Percentiles rank a stretch among this genome's conserved stretches.
Evolutionary conservation across 2,329 filamentous ascomycete species (phyloP).

Genomic region (Ceratocystiopsis sp.): DNA sequence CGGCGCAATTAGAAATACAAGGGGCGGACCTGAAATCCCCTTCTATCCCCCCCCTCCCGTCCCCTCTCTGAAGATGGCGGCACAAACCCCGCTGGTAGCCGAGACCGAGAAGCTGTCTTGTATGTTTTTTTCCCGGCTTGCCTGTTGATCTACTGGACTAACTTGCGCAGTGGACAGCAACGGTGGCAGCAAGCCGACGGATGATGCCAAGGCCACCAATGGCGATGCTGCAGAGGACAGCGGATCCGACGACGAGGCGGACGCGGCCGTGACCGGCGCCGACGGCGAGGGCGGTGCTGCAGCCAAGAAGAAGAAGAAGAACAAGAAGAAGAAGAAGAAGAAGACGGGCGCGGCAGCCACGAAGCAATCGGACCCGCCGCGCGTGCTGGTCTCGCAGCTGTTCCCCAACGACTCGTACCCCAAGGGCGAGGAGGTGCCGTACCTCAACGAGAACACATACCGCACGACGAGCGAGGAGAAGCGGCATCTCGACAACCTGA

Average conservation of each 20-base stretch:
- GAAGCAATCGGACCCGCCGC: slow-evolving; percentile 59
- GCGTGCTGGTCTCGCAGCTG: slow-evolving; percentile 54
- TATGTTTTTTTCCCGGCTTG: background rate
- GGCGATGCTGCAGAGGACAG: slow-evolving; percentile 22
- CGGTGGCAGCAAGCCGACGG: too few relatives aligned
- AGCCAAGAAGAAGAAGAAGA: slow-evolving; percentile 31
- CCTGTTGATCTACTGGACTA: background rate
- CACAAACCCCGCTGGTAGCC: slow-evolving; percentile 1
- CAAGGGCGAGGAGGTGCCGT: slow-evolving; percentile 62
- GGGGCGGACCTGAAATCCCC: too few relatives aligned
- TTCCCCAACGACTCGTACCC: slow-evolving; percentile 60
- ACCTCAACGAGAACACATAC: slow-evolving; percentile 58
- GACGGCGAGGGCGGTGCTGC: slow-evolving; percentile 11
- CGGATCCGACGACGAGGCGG: slow-evolving; percentile 36
- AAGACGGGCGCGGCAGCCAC: slow-evolving; percentile 45
- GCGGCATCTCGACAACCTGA: slow-evolving; percentile 63
- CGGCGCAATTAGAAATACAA: too few relatives aligned
- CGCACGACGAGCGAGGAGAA: slow-evolving; percentile 76
- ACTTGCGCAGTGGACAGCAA: background rate
- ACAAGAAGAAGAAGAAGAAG: slow-evolving; percentile 73
- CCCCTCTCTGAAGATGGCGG: slow-evolving; percentile 3
- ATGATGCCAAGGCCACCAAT: slow-evolving; percentile 16
- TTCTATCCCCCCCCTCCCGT: too few relatives aligned
- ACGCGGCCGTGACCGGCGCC: slow-evolving; percentile 18
- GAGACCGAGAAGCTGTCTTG: slow-evolving; percentile 3